Evolutionary conservation across 108 stramenopile genomes (phyloP).

Genomic region (Skeletonema marinoi): DNA sequence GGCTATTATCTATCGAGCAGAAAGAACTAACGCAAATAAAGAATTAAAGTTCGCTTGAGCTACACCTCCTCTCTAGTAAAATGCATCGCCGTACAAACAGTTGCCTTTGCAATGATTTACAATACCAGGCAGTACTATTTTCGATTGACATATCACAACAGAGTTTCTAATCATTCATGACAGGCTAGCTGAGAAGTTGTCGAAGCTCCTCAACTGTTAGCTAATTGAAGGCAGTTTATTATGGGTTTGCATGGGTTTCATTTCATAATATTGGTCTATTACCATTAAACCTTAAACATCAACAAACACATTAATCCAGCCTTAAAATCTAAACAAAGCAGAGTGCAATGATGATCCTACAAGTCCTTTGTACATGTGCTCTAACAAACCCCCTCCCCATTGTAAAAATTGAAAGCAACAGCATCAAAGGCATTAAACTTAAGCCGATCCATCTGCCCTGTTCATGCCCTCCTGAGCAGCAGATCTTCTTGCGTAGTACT

Average conservation of each 20-base stretch:
- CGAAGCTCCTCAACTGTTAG: too few relatives aligned
- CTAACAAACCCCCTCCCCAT: neutral
- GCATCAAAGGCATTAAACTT: constrained; percentile 12
- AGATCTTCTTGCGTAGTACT: constrained; percentile 92
- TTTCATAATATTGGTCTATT: neutral
- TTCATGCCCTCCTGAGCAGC: constrained; percentile 86
- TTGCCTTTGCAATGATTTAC: too few relatives aligned
- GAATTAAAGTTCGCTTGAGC: neutral
- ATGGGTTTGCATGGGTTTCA: too few relatives aligned
- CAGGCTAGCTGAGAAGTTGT: too few relatives aligned
- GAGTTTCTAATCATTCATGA: too few relatives aligned
- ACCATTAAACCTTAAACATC: neutral
- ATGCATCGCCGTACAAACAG: too few relatives aligned
- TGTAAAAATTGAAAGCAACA: neutral
- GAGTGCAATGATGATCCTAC: neutral
- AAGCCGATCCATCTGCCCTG: constrained; percentile 79
- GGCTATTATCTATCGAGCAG: constrained; percentile 1
- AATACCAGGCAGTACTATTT: too few relatives aligned
- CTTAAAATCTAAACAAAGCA: neutral
- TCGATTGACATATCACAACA: too few relatives aligned
- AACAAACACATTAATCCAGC: neutral
- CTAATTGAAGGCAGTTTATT: too few relatives aligned
- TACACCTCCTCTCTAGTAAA: neutral
- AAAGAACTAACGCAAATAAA: neutral
- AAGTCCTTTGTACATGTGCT: neutral